Conservation (phyloP, 495 filamentous ascomycete genomes). For the Niebla homalea region DNA sequence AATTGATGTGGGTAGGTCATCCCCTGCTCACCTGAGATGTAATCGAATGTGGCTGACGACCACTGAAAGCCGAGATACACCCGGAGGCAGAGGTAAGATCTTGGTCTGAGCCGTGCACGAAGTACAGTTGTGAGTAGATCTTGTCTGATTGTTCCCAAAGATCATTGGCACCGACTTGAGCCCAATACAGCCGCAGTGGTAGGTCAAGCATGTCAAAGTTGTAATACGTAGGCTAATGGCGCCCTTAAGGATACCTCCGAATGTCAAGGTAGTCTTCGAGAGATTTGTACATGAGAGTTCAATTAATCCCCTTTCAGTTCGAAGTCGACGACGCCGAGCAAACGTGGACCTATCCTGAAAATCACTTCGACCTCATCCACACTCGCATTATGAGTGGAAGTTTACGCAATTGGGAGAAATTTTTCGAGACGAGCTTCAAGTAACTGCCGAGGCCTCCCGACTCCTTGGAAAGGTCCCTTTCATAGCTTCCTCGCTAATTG, state of each 20-base stretch:
- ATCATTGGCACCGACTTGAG: slow-evolving; percentile 36
- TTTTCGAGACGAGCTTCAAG: slow-evolving; percentile 20
- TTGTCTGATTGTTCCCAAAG: neutral
- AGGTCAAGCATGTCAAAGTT: neutral
- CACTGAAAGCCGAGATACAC: slow-evolving; percentile 12
- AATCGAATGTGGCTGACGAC: too few relatives aligned
- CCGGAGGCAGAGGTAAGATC: slow-evolving; percentile 14
- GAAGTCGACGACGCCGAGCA: slow-evolving; percentile 47
- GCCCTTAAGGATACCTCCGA: slow-evolving; percentile 32
- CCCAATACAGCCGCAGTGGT: slow-evolving; percentile 28
- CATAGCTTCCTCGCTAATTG: neutral
- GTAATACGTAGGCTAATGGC: too few relatives aligned
- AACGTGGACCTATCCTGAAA: slow-evolving; percentile 29
- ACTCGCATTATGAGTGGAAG: slow-evolving; percentile 32
- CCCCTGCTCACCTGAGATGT: too few relatives aligned
- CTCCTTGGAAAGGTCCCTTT: neutral
- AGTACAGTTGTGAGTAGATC: too few relatives aligned
- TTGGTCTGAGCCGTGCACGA: too few relatives aligned
- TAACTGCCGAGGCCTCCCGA: slow-evolving; percentile 12
- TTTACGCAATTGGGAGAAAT: slow-evolving; percentile 36
- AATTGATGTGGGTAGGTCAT: slow-evolving; percentile 32
- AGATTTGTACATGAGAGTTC: too few relatives aligned
- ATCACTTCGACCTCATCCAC: slow-evolving; percentile 40
- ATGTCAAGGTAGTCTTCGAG: slow-evolving; percentile 25
- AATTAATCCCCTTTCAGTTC: slow-evolving; percentile 21